phyloP scores from a whole-genome alignment of 2,329 filamentous ascomycete genomes.

The Clonostachys chloroleuca region DNA sequence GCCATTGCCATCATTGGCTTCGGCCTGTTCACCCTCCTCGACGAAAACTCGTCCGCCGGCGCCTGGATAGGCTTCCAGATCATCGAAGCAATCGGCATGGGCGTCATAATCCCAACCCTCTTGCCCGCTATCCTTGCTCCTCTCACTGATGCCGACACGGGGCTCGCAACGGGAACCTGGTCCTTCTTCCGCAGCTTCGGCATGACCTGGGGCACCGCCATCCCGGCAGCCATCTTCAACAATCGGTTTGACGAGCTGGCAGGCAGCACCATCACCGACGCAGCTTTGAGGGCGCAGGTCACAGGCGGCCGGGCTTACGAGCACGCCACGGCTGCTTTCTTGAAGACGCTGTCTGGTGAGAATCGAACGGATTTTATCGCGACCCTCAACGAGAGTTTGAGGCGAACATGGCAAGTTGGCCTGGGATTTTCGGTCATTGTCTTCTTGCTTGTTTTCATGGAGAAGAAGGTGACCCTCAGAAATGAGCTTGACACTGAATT shows the following conservation, averaged over 20 bases:
- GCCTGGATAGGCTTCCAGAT: conserved; percentile 37
- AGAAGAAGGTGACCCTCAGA: no score
- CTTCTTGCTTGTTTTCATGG: no score
- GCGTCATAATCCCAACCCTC: conserved; percentile 31
- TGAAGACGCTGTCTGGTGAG: background rate
- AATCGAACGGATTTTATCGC: no score
- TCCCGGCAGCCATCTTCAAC: conserved; percentile 31
- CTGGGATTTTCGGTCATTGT: no score
- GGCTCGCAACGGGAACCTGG: conserved; percentile 7
- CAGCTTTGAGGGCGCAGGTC: conserved; percentile 7
- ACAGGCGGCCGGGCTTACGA: conserved; percentile 9
- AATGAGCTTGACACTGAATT: background rate
- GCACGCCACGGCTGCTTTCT: background rate
- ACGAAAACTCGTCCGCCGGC: conserved; percentile 22
- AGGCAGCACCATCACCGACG: conserved; percentile 9
- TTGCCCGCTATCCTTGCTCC: conserved; percentile 37
- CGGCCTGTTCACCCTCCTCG: conserved; percentile 35
- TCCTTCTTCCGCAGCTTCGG: conserved; percentile 42
- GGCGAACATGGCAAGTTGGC: no score
- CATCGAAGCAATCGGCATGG: conserved; percentile 30
- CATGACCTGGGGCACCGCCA: conserved; percentile 37
- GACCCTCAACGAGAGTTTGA: no score
- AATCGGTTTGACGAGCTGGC: conserved; percentile 1
- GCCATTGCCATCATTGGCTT: conserved; percentile 26
- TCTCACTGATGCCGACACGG: conserved; percentile 7